These are phyloP conservation scores for Candida saitoana DNA, from an alignment of 805 yeast genomes.

Conservation along the genomic window DNA sequence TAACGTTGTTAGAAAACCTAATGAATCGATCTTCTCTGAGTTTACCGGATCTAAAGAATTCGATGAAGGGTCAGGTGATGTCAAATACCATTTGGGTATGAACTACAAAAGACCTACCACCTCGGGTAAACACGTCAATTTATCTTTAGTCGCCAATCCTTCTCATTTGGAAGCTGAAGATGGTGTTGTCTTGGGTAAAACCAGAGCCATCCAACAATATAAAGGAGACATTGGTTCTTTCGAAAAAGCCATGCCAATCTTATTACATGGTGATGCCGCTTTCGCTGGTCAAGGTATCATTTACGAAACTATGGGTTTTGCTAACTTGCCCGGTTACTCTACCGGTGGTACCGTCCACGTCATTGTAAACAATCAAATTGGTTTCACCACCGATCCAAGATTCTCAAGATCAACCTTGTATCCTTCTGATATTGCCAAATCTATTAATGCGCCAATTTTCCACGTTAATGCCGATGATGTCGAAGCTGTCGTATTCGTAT, in stretches of 20 bases:
- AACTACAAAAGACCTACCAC: constrained; percentile 98
- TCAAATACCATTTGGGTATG: constrained; percentile 98
- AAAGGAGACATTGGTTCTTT: constrained; percentile 80
- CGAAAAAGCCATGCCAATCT: constrained; percentile 84
- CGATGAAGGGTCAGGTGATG: constrained; percentile 98
- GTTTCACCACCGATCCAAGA: constrained; percentile 98
- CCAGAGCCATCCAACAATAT: constrained; percentile 91
- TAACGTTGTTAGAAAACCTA: constrained; percentile 97
- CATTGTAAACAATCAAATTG: constrained; percentile 96
- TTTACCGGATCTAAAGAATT: constrained; percentile 85
- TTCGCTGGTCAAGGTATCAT: constrained; percentile 99
- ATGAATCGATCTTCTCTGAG: constrained; percentile 95
- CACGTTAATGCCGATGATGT: constrained; percentile 98
- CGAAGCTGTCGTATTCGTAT: constrained; percentile 86
- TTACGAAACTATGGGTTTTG: constrained; percentile 96
- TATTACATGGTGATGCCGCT: constrained; percentile 99
- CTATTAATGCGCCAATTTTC: constrained; percentile 97
- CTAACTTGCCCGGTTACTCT: constrained; percentile 86
- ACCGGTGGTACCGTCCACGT: constrained; percentile 98
- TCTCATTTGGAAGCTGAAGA: constrained; percentile 99
- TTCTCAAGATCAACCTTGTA: constrained; percentile 96
- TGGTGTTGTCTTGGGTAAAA: constrained; percentile 96
- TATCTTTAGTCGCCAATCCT: constrained; percentile 97
- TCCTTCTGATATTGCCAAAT: constrained; percentile 95
- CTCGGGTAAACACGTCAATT: constrained; percentile 91